Evolutionary conservation across 2,329 filamentous ascomycete species (phyloP).

Genomic region (Sporothrix humicola): DNA sequence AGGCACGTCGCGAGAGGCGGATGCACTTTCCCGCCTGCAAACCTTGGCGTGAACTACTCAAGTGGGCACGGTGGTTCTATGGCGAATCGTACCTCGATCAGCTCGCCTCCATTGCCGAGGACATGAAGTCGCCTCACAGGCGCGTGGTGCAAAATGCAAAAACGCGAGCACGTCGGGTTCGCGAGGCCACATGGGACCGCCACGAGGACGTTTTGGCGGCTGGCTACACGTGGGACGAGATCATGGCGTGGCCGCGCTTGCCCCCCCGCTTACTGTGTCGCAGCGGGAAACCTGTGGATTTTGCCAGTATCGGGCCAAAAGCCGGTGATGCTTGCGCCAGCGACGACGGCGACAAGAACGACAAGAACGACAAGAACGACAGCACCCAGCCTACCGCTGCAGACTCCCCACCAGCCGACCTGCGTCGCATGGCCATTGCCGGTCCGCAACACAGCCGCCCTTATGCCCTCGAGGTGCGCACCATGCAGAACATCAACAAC

Average conservation of each 20-base stretch:
- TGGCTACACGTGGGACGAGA: constrained; percentile 6
- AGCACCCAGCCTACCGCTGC: background rate
- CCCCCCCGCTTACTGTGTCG: background rate
- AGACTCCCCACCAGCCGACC: background rate
- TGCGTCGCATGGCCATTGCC: constrained; percentile 12
- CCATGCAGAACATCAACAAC: background rate
- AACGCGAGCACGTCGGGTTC: background rate
- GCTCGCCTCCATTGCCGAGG: background rate
- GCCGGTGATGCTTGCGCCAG: too few relatives aligned
- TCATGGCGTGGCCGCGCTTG: background rate
- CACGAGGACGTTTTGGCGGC: constrained; percentile 3
- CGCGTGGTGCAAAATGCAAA: constrained; percentile 10
- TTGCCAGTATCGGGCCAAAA: background rate
- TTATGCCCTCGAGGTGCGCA: background rate
- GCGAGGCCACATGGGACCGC: background rate
- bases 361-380: background rate
- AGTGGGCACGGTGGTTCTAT: constrained; percentile 1
- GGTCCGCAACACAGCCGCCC: background rate
- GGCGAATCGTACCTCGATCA: background rate
- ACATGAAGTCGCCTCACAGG: background rate
- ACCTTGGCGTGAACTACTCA: background rate
- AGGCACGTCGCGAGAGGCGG: background rate
- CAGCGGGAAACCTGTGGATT: background rate
- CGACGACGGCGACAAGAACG: background rate
- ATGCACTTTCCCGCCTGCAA: background rate